Evolutionary conservation across 208 protist genomes (phyloP).

Genomic region (Leptomonas pyrrhocoris): DNA sequence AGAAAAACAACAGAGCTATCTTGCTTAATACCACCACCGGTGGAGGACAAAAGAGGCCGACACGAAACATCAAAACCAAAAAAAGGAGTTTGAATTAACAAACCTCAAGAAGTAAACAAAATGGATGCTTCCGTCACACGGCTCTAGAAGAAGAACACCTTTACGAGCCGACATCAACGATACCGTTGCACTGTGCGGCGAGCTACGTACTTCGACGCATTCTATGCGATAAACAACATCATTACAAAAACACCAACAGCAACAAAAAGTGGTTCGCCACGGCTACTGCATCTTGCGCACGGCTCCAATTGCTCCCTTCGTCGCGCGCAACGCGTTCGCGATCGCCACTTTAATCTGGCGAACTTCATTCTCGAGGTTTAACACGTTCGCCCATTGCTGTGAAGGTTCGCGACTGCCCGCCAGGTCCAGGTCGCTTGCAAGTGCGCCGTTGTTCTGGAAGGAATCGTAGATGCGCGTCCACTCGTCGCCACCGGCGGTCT

Average conservation of each 20-base stretch:
- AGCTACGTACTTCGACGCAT: not conserved
- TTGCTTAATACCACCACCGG: no score
- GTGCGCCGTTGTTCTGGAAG: slow-evolving; percentile 8
- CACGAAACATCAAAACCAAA: no score
- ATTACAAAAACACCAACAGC: slow-evolving; percentile 8
- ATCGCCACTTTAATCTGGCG: slow-evolving; percentile 80
- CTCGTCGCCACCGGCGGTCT: not conserved
- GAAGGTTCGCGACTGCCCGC: slow-evolving; percentile 4
- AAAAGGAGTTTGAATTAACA: not conserved
- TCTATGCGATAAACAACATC: slow-evolving; percentile 1
- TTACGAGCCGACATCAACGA: no score
- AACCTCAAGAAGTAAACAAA: slow-evolving; percentile 3
- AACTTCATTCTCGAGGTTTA: slow-evolving; percentile 66
- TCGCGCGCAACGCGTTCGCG: slow-evolving; percentile 71
- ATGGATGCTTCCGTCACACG: not conserved
- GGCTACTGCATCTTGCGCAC: slow-evolving; percentile 9
- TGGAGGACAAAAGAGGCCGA: no score
- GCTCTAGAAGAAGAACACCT: no score
- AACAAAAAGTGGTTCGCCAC: not conserved
- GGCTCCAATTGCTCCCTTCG: slow-evolving; percentile 26
- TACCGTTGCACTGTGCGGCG: no score
- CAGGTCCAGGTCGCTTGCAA: slow-evolving; percentile 3
- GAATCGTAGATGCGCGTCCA: slow-evolving; percentile 34
- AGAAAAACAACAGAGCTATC: no score
- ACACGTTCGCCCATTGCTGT: slow-evolving; percentile 45